Conservation (phyloP, 2,329 filamentous ascomycete species). For the Thielaviopsis ethacetica region DNA sequence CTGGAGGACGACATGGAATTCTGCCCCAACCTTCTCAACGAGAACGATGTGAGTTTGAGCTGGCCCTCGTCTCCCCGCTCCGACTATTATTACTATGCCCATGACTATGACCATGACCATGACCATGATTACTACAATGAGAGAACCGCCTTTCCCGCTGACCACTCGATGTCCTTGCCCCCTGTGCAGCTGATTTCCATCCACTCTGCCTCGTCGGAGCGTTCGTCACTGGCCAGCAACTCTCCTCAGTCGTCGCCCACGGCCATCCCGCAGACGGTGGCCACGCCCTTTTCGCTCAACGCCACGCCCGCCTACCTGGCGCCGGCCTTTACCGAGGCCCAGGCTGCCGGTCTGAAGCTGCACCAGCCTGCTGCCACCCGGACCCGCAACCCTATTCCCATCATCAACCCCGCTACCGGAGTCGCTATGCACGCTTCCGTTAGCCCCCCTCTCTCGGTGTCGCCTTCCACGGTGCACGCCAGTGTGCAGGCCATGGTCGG, state of each 20-base stretch:
- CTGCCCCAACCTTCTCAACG: conserved; percentile 79
- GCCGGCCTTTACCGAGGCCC: conserved; percentile 48
- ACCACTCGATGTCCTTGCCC: conserved; percentile 15
- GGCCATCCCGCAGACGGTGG: conserved; percentile 67
- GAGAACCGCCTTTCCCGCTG: conserved; percentile 16
- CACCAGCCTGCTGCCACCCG: conserved; percentile 85
- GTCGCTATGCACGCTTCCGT: conserved; percentile 48
- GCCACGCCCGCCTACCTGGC: conserved; percentile 50
- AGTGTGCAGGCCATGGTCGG: conserved; percentile 20
- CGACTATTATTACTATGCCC: too few species aligned
- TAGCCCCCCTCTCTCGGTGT: conserved; percentile 64
- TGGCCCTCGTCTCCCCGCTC: conserved; percentile 6
- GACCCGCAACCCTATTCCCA: conserved; percentile 87
- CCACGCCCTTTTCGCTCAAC: conserved; percentile 60
- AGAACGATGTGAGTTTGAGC: conserved; percentile 62
- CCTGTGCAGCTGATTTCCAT: conserved; percentile 66
- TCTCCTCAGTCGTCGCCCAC: conserved; percentile 85
- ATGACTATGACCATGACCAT: too few species aligned
- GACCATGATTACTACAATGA: too few species aligned
- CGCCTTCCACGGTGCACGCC: conserved; percentile 42
- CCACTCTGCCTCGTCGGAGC: conserved; percentile 83
- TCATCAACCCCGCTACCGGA: conserved; percentile 89
- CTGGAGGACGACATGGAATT: conserved; percentile 94
- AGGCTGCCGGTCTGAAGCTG: conserved; percentile 55
- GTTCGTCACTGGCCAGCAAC: conserved; percentile 85